phyloP scores from a whole-genome alignment of 805 yeast genomes.

The Suhomyces prunicola region DNA sequence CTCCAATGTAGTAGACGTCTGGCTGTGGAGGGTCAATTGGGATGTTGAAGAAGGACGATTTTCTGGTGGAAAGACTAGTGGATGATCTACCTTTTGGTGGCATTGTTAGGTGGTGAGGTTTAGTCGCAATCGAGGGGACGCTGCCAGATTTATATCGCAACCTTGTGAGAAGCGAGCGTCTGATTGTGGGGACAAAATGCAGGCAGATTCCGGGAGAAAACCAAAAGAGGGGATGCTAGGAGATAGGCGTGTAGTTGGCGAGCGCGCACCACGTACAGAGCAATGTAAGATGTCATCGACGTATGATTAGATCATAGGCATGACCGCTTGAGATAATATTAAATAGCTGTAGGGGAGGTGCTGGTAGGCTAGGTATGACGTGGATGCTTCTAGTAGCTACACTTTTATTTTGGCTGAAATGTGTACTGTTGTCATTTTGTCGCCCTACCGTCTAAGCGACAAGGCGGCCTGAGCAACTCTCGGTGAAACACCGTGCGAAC shows the following conservation, averaged over 20 bases:
- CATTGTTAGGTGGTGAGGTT: background rate
- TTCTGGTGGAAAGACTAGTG: conserved; percentile 38
- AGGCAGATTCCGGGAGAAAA: background rate
- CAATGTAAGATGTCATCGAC: background rate
- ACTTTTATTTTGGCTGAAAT: too few species aligned
- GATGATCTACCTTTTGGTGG: conserved; percentile 28
- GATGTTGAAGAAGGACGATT: conserved; percentile 36
- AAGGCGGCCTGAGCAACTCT: background rate
- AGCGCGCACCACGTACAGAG: background rate
- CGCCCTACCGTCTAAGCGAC: background rate
- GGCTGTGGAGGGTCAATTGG: conserved; percentile 37
- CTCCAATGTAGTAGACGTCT: conserved; percentile 66
- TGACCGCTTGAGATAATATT: background rate
- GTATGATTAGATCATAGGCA: background rate
- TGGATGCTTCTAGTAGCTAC: too few species aligned
- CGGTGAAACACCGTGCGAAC: background rate
- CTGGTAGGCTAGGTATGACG: too few species aligned
- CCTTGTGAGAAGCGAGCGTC: background rate
- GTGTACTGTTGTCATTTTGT: background rate
- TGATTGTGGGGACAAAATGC: background rate
- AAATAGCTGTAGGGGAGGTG: too few species aligned
- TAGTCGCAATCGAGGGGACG: background rate
- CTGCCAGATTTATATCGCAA: background rate
- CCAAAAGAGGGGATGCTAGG: background rate
- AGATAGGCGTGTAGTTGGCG: background rate